Conservation (phyloP, 2,329 filamentous ascomycete genomes). For the Claviceps fusiformis region DNA sequence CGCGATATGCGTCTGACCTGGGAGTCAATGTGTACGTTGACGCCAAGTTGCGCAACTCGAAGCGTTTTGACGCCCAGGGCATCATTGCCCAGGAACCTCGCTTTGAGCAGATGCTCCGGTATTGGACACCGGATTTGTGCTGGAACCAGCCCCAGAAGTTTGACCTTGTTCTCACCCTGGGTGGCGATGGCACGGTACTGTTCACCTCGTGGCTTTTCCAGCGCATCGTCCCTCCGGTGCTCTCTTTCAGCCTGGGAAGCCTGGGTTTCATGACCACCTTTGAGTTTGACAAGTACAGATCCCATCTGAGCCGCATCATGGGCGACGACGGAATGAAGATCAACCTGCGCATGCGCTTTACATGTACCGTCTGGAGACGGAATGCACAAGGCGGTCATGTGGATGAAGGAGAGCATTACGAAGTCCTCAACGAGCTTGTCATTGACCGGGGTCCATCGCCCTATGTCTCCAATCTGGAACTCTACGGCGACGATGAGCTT, state of each 20-base stretch:
- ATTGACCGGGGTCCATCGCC: constrained; percentile 94
- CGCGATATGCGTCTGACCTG: constrained; percentile 77
- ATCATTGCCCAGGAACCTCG: constrained; percentile 61
- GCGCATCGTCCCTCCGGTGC: constrained; percentile 69
- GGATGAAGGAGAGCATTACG: constrained; percentile 88
- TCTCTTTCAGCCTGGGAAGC: constrained; percentile 74
- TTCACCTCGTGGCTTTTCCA: constrained; percentile 92
- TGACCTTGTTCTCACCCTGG: constrained; percentile 80
- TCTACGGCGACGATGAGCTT: constrained; percentile 90
- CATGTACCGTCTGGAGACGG: constrained; percentile 85
- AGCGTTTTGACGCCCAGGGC: constrained; percentile 67
- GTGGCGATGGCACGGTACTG: constrained; percentile 75
- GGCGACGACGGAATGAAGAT: constrained; percentile 92
- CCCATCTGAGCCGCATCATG: constrained; percentile 80
- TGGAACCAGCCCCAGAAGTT: constrained; percentile 91
- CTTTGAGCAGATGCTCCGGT: constrained; percentile 74
- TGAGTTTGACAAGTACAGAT: constrained; percentile 75
- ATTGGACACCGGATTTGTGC: constrained; percentile 94
- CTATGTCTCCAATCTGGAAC: constrained; percentile 91
- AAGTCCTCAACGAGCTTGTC: constrained; percentile 95
- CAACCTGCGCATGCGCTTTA: constrained; percentile 96
- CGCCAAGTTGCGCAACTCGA: constrained; percentile 76
- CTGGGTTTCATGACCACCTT: constrained; percentile 84
- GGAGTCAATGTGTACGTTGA: constrained; percentile 98
- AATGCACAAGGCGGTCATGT: constrained; percentile 39